Conservation (phyloP, 768 basidiomycete genomes). For the Heimioporus sp. region DNA sequence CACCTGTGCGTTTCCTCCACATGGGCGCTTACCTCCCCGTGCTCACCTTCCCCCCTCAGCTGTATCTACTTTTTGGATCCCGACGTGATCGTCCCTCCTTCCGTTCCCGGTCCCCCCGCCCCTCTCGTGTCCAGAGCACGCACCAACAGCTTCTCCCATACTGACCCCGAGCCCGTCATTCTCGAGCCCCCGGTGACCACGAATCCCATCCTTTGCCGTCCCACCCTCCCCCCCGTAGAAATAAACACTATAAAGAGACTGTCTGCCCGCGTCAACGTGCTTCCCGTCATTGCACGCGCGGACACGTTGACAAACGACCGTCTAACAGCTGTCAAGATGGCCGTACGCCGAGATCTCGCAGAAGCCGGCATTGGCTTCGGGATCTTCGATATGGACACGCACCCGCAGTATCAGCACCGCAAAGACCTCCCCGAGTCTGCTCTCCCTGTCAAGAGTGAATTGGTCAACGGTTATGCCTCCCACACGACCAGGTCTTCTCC, state of each 20-base stretch:
- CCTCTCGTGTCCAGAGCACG: conserved; percentile 69
- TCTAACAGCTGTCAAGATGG: conserved; percentile 74
- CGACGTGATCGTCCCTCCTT: conserved; percentile 71
- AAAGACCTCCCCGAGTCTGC: conserved; percentile 43
- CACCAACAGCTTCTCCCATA: conserved; percentile 67
- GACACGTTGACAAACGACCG: conserved; percentile 82
- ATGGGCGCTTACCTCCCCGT: conserved; percentile 29
- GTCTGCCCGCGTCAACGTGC: conserved; percentile 81
- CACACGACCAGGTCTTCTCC: conserved; percentile 52
- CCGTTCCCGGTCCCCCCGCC: conserved; percentile 62
- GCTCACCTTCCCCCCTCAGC: conserved; percentile 39
- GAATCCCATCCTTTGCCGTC: conserved; percentile 64
- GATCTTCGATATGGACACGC: conserved; percentile 77
- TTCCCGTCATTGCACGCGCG: conserved; percentile 81
- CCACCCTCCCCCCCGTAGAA: conserved; percentile 67
- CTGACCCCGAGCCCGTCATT: conserved; percentile 73
- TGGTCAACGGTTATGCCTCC: conserved; percentile 49
- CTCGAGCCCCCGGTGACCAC: conserved; percentile 77
- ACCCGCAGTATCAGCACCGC: conserved; percentile 44
- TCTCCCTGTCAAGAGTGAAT: conserved; percentile 47
- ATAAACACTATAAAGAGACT: conserved; percentile 77
- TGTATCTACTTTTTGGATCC: conserved; percentile 90
- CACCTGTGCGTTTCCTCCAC: conserved; percentile 59
- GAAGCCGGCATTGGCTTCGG: conserved; percentile 87
- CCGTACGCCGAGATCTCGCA: conserved; percentile 77